These are phyloP conservation scores for Psilocybe azurescens DNA, from an alignment of 768 basidiomycete species.

Conservation along the genomic window DNA sequence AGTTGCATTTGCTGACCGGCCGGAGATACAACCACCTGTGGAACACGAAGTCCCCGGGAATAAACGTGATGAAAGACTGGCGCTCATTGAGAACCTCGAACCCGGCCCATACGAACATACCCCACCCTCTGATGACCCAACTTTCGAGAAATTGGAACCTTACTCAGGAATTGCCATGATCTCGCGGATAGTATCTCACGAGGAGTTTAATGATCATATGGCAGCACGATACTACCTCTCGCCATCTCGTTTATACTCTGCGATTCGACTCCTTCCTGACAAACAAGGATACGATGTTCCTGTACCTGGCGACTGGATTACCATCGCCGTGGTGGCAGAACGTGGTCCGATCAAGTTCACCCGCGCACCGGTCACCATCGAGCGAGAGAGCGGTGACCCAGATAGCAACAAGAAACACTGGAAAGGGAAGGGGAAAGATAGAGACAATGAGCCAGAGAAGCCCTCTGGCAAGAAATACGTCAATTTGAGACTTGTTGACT, in stretches of 20 bases:
- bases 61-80: slow-evolving; percentile 65
- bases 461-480: slow-evolving; percentile 80
- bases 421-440: slow-evolving; percentile 42
- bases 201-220: slow-evolving; percentile 81
- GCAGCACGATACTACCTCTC: slow-evolving; percentile 86
- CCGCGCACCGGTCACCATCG: slow-evolving; percentile 64
- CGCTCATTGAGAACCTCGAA: slow-evolving; percentile 76
- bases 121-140: slow-evolving; percentile 72
- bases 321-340: slow-evolving; percentile 95
- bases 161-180: slow-evolving; percentile 86
- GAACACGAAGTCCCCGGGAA: slow-evolving; percentile 2
- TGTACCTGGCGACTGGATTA: slow-evolving; percentile 92
- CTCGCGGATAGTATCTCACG: slow-evolving; percentile 74
- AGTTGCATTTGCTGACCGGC: slow-evolving; percentile 41
- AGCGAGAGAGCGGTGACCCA: slow-evolving; percentile 49
- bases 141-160: slow-evolving; percentile 84
- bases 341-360: slow-evolving; percentile 80
- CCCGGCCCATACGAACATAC: slow-evolving; percentile 81
- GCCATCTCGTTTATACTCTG: slow-evolving; percentile 88
- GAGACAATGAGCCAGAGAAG: slow-evolving; percentile 40
- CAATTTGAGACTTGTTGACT: slow-evolving; percentile 84
- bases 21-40: slow-evolving; percentile 17
- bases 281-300: slow-evolving; percentile 91
- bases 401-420: slow-evolving; percentile 33
- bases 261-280: slow-evolving; percentile 75